Evolutionary conservation across 768 basidiomycete species (phyloP), one percentile per base, ranked within the genome.

Genomic region (Tephrocybe rancida): DNA sequence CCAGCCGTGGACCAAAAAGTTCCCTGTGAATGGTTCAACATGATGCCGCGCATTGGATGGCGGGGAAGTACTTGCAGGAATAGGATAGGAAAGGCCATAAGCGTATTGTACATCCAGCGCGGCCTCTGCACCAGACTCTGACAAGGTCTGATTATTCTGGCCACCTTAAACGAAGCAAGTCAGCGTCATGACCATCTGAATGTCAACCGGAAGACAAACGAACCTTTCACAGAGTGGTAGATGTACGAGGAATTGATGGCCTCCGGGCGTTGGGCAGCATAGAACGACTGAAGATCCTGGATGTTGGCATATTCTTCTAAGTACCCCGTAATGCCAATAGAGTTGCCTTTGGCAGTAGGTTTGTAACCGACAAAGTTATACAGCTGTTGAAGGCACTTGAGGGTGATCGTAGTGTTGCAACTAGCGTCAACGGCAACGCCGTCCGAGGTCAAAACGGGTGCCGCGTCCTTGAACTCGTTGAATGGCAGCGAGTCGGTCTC

Each of bases 1-100:
- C 88, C 86, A n/a, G 71, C 80, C 4, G 86, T 88, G 0, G 85
- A 80, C 56, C 72, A 88, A 62, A 86, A 84, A 2, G 78, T 83
- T 1, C 68, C 64, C 68, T 74, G 60, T 61, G 70, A 64, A 37
- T 25, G 9, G n/a, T 37, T 9, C 5, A 9, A 37, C 29, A 6
- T 30, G 29, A 37, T 16, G 2, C 38, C 2, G 6, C n/a, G 22
- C 7, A n/a, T 44, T 3, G 22, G 21, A 26, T 18, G 22, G 4
- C 4, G 35, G n/a, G 8, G 14, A 5, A 7, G 22, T 21, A 54
- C 58, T 51, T 46, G 76, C 75, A 2, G 81, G 77, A 16, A 81
- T 83, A 1, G 87, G 87, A 62, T 76, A 76, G 2, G 82, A 76
- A 18, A 88, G 56, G 4, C 87, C 87, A 50, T 78, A 82, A 0